Base-by-base conservation (phyloP, 805 yeast species). In the Kazachstania psychrophila region DNA sequence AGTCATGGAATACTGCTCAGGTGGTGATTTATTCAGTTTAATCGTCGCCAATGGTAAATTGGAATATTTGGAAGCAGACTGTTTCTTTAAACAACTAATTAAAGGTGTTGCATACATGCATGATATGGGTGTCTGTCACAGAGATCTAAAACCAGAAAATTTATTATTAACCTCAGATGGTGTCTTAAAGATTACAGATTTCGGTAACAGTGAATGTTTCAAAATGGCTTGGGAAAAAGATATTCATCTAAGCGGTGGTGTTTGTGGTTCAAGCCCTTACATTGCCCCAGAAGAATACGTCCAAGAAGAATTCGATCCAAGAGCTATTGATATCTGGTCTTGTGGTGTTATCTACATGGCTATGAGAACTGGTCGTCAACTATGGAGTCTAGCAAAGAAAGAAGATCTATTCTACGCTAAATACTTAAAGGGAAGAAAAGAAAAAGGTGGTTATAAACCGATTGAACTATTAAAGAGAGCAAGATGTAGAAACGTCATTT, bases 121-220 rank as follows among this genome's bases (percentile, higher is more conserved):
- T 57, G 75, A 75, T 40, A 81, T 78, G 56, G 96, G 96, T 4
- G 87, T 89, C 11, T 81, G 88, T 28, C 98, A 89, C 58, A 70
- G 98, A 45, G 98, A 89, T 61, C 65, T 89, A 50, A 89, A 89
- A 58, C 98, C 98, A 0, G 98, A 89, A 51, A 89, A 89, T 53
- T 79, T 89, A 33, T 60, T 89, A 44, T 60, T 86, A 28, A 81
- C 92, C 0, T 73, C 76, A 26, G 69, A 70, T 41, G 95, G 95
- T 30, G 65, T 68, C 12, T 58, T 87, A 38, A 86, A 86, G 55
- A 81, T 86, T 41, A 80, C 94, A 2, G 96, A 86, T 64, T 87
- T 87, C 50, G 96, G 96, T 26, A 80, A 79, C 52, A 75, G 82
- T 19, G 89, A 81, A 53, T 80, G 94, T 62, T 75, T 85, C 63